Percentiles rank a stretch among this genome's conserved stretches.
These are phyloP conservation scores for Tulasnella sp. DNA, from an alignment of 768 basidiomycete species.

Conservation along the genomic window DNA sequence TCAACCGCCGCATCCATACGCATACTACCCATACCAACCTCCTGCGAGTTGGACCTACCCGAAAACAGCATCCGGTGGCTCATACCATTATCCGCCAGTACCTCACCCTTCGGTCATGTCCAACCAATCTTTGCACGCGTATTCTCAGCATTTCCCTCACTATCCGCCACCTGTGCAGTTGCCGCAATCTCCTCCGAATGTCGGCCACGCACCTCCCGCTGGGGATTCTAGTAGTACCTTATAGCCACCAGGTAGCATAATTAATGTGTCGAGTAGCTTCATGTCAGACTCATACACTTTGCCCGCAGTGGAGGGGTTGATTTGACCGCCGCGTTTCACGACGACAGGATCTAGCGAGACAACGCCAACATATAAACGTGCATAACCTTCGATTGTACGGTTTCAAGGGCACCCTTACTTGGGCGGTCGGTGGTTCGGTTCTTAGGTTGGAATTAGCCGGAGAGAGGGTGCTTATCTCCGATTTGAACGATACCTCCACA, in stretches of 20 bases:
- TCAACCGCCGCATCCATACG: background rate
- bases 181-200: background rate
- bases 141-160: background rate
- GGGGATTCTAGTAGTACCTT: background rate
- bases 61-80: background rate
- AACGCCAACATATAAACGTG: too few species aligned
- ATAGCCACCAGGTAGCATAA: background rate
- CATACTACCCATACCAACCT: background rate
- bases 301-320: too few species aligned
- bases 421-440: too few species aligned
- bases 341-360: too few species aligned
- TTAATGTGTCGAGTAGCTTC: background rate
- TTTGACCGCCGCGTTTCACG: too few species aligned
- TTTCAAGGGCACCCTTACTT: too few species aligned
- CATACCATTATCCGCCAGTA: background rate
- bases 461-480: too few species aligned
- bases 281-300: too few species aligned
- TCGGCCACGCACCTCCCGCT: background rate
- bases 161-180: background rate
- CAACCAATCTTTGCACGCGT: background rate
- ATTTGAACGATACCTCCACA: too few species aligned
- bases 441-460: too few species aligned
- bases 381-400: too few species aligned
- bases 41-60: background rate
- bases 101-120: background rate